phyloP scores from a whole-genome alignment of 1,139 yeast species.

The Wickerhamomyces sp. region DNA sequence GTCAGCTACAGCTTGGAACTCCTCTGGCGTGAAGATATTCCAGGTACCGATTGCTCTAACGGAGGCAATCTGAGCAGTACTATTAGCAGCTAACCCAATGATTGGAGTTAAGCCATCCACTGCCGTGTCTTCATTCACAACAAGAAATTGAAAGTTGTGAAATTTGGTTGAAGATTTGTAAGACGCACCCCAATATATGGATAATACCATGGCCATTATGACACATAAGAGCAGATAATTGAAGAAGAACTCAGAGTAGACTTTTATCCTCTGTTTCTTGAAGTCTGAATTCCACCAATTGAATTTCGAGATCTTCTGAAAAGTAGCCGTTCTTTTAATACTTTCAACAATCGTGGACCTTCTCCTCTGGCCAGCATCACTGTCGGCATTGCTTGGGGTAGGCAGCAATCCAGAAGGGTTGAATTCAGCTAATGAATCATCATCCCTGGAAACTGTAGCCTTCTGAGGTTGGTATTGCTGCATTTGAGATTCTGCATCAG shows the following conservation, averaged over 20 bases:
- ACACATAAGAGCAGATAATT: slow-evolving; percentile 18
- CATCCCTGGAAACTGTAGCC: no score
- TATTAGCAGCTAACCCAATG: slow-evolving; percentile 32
- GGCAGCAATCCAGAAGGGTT: no score
- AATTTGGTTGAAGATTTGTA: slow-evolving; percentile 36
- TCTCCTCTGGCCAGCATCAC: no score
- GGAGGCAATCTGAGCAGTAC: slow-evolving; percentile 23
- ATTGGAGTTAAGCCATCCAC: slow-evolving; percentile 25
- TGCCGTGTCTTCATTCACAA: slow-evolving; percentile 38
- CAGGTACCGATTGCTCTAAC: slow-evolving; percentile 35
- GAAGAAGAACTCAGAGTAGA: slow-evolving; percentile 13
- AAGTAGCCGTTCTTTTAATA: slow-evolving; percentile 11
- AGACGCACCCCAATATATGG: slow-evolving; percentile 58
- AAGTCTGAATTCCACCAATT: slow-evolving; percentile 20
- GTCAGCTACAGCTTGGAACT: slow-evolving; percentile 8
- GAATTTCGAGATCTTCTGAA: slow-evolving; percentile 14
- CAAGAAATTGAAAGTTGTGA: slow-evolving; percentile 38
- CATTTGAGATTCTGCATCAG: not conserved
- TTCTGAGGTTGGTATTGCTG: not conserved
- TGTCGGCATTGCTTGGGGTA: no score
- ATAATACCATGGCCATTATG: slow-evolving; percentile 24
- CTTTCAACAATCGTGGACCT: slow-evolving; percentile 16
- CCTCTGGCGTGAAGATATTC: slow-evolving; percentile 24
- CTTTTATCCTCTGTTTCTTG: slow-evolving; percentile 16
- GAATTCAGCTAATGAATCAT: no score